Evolutionary conservation across 768 basidiomycete genomes (phyloP).

Genomic region (Kwoniella dendrophila): DNA sequence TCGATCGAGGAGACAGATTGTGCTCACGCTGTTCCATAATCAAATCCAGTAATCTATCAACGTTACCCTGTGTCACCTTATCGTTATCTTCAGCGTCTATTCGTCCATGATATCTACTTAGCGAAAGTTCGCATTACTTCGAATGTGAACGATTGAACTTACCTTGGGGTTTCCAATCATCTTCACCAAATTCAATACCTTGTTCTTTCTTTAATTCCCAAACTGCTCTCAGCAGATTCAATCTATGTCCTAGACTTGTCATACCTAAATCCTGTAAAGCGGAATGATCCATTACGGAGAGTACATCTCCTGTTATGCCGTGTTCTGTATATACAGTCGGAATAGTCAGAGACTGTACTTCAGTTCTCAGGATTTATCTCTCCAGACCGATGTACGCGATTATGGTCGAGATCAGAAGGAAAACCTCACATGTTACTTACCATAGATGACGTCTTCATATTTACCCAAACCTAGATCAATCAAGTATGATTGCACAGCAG

Average conservation of each 20-base stretch:
- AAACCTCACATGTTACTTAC: constrained; percentile 63
- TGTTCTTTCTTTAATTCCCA: constrained; percentile 85
- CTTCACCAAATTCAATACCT: constrained; percentile 60
- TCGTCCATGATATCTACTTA: not conserved
- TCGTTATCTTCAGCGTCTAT: constrained; percentile 22
- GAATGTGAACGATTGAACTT: constrained; percentile 8
- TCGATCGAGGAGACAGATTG: not conserved
- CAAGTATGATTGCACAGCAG: constrained; percentile 73
- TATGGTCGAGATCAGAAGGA: too few relatives aligned
- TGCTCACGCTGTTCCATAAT: constrained; percentile 52
- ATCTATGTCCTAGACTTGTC: constrained; percentile 83
- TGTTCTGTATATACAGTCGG: constrained; percentile 65
- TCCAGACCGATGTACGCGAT: constrained; percentile 30
- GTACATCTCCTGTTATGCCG: constrained; percentile 85
- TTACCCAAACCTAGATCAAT: constrained; percentile 76
- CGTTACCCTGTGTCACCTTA: constrained; percentile 14
- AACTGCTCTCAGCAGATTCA: constrained; percentile 87
- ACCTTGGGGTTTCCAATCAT: constrained; percentile 52
- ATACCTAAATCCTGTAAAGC: constrained; percentile 84
- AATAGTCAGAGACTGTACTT: not conserved
- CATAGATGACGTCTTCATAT: constrained; percentile 79
- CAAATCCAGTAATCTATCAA: constrained; percentile 41
- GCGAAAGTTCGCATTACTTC: not conserved
- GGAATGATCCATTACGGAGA: constrained; percentile 81
- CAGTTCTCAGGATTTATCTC: not conserved